Evolutionary conservation across 2,329 filamentous ascomycete species (phyloP), one percentile per base, ranked within the genome.

Genomic region (Aspergillus sp.): DNA sequence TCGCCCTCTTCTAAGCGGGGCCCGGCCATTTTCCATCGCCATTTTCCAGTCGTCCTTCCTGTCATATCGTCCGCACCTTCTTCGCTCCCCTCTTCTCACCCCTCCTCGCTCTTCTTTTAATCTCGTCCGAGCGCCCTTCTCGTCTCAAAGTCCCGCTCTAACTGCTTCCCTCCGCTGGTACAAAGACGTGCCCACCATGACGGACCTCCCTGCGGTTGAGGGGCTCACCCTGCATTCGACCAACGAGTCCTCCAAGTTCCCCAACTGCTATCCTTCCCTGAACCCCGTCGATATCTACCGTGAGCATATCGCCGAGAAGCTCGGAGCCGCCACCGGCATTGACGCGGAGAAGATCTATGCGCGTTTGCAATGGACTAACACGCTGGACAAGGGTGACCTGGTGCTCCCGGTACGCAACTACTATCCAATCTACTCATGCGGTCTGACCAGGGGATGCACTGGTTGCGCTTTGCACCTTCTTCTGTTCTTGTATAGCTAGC

Each of bases 261-360:
- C 76, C 55, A 70, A 72, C 69, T 77, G 73, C 69, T 79, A 71
- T 63, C 77, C 77, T 61, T 73, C 76, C 31, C 61, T 80, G 67
- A 81, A 81, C 70, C 78, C 78, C 10, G 72, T 81, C 49, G 78
- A 81, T 63, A 73, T 76, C 59, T 81, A 81, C 66, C 72, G 79
- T 58, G 72, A 76, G 60, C 76, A 81, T 62, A 78, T 81, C 61
- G 75, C 79, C 18, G 76, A 79, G 63, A 69, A 72, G 57, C 57
- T 81, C 59, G 72, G 70, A 46, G 70, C 75, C 47, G 69, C 70
- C 11, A 64, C 75, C 29, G 76, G 71, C 39, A 71, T 80, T 45
- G 76, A 80, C 29, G 65, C 74, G 5, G 67, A 73, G 56, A 72
- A 75, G 67, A 71, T 81, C 60, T 76, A 76, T 56, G 60, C 72